phyloP scores from a whole-genome alignment of 2,329 filamentous ascomycete species.

The Trichocomaceae sp. region DNA sequence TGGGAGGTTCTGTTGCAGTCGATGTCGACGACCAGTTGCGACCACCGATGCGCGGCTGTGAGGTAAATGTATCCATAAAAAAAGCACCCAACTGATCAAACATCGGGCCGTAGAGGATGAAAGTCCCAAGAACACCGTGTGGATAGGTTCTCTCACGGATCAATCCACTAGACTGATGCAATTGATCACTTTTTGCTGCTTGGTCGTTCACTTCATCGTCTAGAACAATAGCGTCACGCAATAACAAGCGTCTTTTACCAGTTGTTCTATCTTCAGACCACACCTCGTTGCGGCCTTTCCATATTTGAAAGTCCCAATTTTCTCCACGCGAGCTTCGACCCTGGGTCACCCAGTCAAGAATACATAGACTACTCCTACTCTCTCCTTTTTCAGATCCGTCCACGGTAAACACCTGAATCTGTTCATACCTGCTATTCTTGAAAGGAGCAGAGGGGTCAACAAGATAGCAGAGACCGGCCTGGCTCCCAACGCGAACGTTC shows the following conservation, averaged over 20 bases:
- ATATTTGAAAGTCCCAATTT: conserved; percentile 74
- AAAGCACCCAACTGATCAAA: conserved; percentile 62
- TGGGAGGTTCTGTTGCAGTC: conserved; percentile 28
- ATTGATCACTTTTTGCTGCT: not conserved
- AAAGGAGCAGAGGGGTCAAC: conserved; percentile 95
- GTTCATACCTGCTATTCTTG: conserved; percentile 72
- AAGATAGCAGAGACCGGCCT: conserved; percentile 56
- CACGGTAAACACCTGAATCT: conserved; percentile 70
- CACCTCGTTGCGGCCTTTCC: conserved; percentile 84
- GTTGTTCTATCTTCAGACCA: conserved; percentile 31
- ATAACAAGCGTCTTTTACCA: conserved; percentile 55
- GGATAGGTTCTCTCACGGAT: conserved; percentile 60
- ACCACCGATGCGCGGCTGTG: conserved; percentile 72
- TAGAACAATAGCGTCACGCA: conserved; percentile 80
- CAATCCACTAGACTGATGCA: not conserved
- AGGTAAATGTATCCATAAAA: conserved; percentile 71
- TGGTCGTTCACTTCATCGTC: conserved; percentile 45
- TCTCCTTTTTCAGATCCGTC: conserved; percentile 33
- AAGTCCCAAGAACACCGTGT: conserved; percentile 71
- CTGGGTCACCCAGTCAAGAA: conserved; percentile 91
- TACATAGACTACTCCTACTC: conserved; percentile 57
- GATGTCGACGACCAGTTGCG: conserved; percentile 58
- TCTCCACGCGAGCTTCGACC: conserved; percentile 80
- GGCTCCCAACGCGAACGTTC: conserved; percentile 42
- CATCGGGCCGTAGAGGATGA: conserved; percentile 70